Evolutionary conservation across 106 monocot genomes (phyloP).

Genomic region (Hemerocallis citrina): DNA sequence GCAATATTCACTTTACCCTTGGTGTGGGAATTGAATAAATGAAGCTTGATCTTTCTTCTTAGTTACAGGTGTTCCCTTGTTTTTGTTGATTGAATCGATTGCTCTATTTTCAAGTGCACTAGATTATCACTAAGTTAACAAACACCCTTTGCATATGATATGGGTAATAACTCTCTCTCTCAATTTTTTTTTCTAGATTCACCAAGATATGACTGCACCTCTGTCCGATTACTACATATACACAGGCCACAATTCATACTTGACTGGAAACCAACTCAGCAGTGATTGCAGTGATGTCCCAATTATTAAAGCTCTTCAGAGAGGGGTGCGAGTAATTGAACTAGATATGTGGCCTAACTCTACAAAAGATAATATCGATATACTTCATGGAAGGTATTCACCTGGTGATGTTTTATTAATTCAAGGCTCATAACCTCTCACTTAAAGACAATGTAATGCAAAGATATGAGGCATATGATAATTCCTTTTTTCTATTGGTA

Average conservation of each 20-base stretch:
- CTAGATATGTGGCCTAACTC: slow-evolving; percentile 40
- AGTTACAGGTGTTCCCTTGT: no score
- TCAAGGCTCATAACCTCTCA: not conserved
- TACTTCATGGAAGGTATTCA: slow-evolving; percentile 33
- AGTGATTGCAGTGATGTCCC: slow-evolving; percentile 44
- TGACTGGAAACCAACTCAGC: slow-evolving; percentile 39
- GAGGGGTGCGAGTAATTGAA: slow-evolving; percentile 37
- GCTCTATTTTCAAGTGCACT: no score
- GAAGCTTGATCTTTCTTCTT: no score
- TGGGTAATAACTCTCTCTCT: no score
- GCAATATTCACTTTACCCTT: no score
- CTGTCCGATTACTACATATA: slow-evolving; percentile 38
- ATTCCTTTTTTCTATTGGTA: not conserved
- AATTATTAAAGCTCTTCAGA: slow-evolving; percentile 32
- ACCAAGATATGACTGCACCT: slow-evolving; percentile 39
- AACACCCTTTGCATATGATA: no score
- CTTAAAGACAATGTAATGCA: not conserved
- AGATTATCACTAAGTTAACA: no score
- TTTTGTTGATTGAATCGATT: no score
- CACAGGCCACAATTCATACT: slow-evolving; percentile 37
- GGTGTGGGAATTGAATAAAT: no score
- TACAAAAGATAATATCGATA: slow-evolving; percentile 30
- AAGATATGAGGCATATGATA: not conserved
- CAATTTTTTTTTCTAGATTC: slow-evolving; percentile 27
- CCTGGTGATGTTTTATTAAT: not conserved